These are phyloP conservation scores for Citrus inodora DNA, from an alignment of 345 rosid species.

Conservation along the genomic window DNA sequence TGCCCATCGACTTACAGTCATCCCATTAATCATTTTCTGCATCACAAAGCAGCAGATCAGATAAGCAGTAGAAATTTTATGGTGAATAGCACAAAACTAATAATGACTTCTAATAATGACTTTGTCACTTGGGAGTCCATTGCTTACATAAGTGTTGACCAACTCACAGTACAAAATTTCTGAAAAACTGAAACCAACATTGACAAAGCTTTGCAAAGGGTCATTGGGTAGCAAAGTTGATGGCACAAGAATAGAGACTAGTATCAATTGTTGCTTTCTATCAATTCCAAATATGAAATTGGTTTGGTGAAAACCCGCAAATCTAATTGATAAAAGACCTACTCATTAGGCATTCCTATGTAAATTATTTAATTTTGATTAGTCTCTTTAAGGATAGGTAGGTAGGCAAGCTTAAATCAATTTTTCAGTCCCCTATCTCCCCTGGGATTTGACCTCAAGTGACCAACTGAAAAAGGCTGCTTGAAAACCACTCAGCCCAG, in stretches of 20 bases:
- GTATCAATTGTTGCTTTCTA: background rate
- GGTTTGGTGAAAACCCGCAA: background rate
- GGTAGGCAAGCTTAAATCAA: too few species aligned
- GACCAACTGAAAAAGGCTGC: too few species aligned
- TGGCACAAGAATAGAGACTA: background rate
- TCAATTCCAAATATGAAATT: background rate
- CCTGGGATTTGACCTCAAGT: too few species aligned
- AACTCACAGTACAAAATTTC: background rate
- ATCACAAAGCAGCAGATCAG: constrained; percentile 2
- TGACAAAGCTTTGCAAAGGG: background rate
- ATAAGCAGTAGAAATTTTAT: constrained; percentile 7
- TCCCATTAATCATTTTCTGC: constrained; percentile 98
- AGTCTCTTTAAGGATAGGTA: background rate
- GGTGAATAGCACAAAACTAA: background rate
- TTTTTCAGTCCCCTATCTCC: too few species aligned
- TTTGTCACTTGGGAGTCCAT: background rate
- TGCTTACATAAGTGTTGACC: background rate
- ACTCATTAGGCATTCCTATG: background rate
- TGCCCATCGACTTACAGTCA: constrained; percentile 94
- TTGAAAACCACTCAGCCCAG: too few species aligned
- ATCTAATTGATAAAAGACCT: background rate
- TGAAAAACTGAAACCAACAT: background rate
- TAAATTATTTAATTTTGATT: background rate
- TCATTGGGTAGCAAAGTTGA: background rate
- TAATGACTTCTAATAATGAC: background rate